Base-by-base conservation (phyloP, 192 early-diverging fungal species). In the Backusella sp. region DNA sequence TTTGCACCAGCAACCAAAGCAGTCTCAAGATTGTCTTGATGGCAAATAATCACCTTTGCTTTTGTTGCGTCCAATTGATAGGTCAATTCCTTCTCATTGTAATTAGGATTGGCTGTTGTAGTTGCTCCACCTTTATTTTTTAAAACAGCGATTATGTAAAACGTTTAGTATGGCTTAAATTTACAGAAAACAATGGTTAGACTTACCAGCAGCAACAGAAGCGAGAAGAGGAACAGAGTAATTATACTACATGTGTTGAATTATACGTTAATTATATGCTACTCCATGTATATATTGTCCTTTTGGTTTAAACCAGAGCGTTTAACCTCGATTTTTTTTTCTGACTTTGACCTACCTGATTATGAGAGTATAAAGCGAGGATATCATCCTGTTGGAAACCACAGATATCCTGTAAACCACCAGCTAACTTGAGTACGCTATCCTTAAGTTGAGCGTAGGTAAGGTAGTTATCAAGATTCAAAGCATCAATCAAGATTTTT, bases 71-170 rank as follows among this genome's bases (percentile, higher is more conserved):
- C 66, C 62, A 98, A 82, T 75, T 97, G 95, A 82, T 89, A 88
- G 0, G 89, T 85, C 12, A 97, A 77, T 76, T 98, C 96, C 39
- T 88, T 82, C 9, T 79, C 84, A 1, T 87, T 94, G 83, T 97
- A 96, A n/a, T 83, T 83, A 19, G 96, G 94, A 79, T 96, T 98
- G 26, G 89, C 92, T 9, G 91, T 87, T 0, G 92, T 91, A 30
- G 92, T 80, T 6, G 91, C 83, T 9, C 90, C 91, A 8, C 95
- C 94, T 68, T 59, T 53, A 32, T 53, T 53, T 62, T 62, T 46
- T 49, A 49, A 23, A 30, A 32, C 44, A 46, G 70, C 39, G 37
- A 46, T 30, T 49, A 49, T 49, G 46, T 49, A 49, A 49, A 44
- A 21, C 8, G 8, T 52, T 52, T 79, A 59, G 19, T 73, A 36